Base-by-base conservation (phyloP, 805 yeast genomes). In the Kuraishia floccosa region DNA sequence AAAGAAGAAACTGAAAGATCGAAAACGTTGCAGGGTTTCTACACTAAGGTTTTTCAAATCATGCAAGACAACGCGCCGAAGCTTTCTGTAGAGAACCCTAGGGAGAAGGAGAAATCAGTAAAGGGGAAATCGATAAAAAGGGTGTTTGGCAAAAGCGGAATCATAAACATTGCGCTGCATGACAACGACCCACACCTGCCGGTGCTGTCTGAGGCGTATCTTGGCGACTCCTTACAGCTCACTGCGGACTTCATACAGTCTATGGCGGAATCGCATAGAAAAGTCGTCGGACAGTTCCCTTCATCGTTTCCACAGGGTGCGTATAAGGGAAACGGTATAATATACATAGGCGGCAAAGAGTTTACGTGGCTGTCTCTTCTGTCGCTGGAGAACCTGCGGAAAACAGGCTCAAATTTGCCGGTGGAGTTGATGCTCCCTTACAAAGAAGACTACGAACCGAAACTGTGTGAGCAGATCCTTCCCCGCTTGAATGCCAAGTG, bases 301-400 rank as follows among this genome's bases (percentile, higher is more conserved):
- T 16, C 18, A 3, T 6, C 20, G 10, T 44, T 42, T 27, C 72
- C 72, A 0, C 63, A 55, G 25, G 43, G 46, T 11, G 39, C 65
- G 9, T 69, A 67, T 43, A 16, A 35, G 5, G 74, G 77, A 1
- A 57, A 65, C 34, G 89, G 87, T 6, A 72, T 77, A 17, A 77
- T 79, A 0, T 70, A 72, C 34, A 76, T 79, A 28, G 89, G 84
- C n/a, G 89, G 89, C 29, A 83, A 83, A 3, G 63, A 63, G 35
- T 79, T 70, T 43, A 75, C 81, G 30, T 69, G 82, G 70, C 51
- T 79, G 17, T 60, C 80, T 1, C 51, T 76, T 17, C 46, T 75
- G 5, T 64, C 78, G 7, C 54, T 79, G 26, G 63, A 62, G 37
- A 56, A 63, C 23, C 42, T 70, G 24, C 46, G 76, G 27, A 49